These are phyloP conservation scores for Berberis thunbergii DNA, from an alignment of 164 flowering plant genomes.

Conservation along the genomic window DNA sequence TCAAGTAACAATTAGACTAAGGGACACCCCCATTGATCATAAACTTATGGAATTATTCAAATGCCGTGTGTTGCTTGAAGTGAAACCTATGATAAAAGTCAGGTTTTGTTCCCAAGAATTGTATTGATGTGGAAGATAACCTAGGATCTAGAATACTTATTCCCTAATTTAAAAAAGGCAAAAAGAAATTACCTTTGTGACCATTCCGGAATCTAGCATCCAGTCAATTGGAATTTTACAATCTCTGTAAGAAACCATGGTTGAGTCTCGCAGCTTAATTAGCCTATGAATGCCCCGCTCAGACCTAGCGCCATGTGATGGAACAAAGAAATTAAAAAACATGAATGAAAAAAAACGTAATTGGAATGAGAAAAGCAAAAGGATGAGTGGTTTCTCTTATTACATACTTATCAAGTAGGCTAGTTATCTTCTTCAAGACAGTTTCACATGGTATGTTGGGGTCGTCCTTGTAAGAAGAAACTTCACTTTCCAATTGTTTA, in stretches of 20 bases:
- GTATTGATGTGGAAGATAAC: no score
- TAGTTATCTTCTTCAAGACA: slow-evolving; percentile 53
- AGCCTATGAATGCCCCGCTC: slow-evolving; percentile 53
- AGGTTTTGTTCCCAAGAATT: no score
- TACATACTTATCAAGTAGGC: slow-evolving; percentile 54
- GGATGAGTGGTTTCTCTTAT: not conserved
- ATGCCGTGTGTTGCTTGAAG: no score
- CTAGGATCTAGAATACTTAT: no score
- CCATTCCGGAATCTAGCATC: slow-evolving; percentile 72
- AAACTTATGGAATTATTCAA: no score
- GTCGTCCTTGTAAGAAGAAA: slow-evolving; percentile 44
- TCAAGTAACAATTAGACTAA: no score
- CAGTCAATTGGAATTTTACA: slow-evolving; percentile 53
- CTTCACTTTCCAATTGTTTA: slow-evolving; percentile 39
- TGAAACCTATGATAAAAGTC: no score
- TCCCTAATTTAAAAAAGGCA: no score
- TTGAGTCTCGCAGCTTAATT: slow-evolving; percentile 32
- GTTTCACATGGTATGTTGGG: slow-evolving; percentile 31
- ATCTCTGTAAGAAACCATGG: slow-evolving; percentile 32
- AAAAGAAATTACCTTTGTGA: slow-evolving; percentile 31
- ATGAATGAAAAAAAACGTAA: not conserved
- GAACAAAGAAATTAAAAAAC: slow-evolving; percentile 4
- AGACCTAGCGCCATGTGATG: slow-evolving; percentile 26
- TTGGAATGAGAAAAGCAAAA: not conserved
- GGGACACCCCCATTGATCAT: no score